Evolutionary conservation across 805 yeast species (phyloP).

Genomic region (Zygosaccharomyces lentus): DNA sequence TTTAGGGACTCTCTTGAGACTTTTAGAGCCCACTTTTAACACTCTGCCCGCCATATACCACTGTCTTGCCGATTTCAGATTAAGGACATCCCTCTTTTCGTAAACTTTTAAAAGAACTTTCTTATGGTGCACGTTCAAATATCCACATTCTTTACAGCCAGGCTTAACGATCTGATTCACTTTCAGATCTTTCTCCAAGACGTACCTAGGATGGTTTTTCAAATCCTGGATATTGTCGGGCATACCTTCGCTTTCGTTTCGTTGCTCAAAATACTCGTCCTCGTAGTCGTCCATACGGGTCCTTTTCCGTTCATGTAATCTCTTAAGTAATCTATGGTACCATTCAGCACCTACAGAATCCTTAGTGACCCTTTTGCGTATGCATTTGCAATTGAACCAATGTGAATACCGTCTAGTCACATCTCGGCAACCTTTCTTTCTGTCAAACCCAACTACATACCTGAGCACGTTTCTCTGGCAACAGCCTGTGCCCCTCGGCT

Average conservation of each 20-base stretch:
- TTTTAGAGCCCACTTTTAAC: conserved; percentile 64
- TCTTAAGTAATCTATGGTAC: conserved; percentile 46
- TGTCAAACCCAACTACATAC: conserved; percentile 77
- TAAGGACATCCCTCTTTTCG: conserved; percentile 58
- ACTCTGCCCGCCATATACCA: conserved; percentile 84
- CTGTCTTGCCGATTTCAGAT: conserved; percentile 66
- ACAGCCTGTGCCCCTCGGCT: conserved; percentile 47
- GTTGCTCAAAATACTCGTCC: conserved; percentile 35
- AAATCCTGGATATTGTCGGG: conserved; percentile 82
- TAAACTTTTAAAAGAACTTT: conserved; percentile 55
- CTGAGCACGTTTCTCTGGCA: conserved; percentile 47
- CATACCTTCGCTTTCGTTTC: conserved; percentile 75
- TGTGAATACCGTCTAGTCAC: conserved; percentile 80
- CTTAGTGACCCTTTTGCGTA: conserved; percentile 66
- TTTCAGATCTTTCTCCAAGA: conserved; percentile 67
- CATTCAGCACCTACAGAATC: conserved; percentile 54
- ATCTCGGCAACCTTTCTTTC: conserved; percentile 62
- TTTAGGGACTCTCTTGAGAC: conserved; percentile 43
- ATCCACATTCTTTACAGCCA: conserved; percentile 62
- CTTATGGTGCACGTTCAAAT: conserved; percentile 46
- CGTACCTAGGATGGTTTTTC: conserved; percentile 81
- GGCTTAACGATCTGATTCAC: conserved; percentile 71
- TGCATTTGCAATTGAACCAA: conserved; percentile 64
- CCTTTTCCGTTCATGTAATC: conserved; percentile 27
- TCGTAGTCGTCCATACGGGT: conserved; percentile 37